Evolutionary conservation across 2,329 filamentous ascomycete genomes (phyloP), one percentile per base, ranked within the genome.

Genomic region (Botryotinia calthae): DNA sequence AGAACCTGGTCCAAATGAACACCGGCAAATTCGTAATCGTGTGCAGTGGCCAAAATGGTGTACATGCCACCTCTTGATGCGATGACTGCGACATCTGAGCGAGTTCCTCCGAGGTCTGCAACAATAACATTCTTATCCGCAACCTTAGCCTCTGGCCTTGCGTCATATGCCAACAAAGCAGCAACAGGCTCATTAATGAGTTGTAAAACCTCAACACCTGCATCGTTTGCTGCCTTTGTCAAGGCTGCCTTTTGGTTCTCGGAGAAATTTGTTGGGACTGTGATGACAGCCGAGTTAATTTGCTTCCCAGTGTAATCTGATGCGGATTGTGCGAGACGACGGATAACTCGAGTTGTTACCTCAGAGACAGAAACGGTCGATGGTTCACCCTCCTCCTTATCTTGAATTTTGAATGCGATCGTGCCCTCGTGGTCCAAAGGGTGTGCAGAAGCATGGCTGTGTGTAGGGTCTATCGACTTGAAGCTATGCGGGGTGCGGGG

Each of bases 61-160:
- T 98, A 98, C 86, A 98, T 95, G 81, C 96, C 96, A 75, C 94
- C 94, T 82, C 95, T 90, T 80, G 93, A 97, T 76, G 95, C 93
- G 76, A 99, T 86, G 67, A 99, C 92, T 61, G 95, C 90, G 72
- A 97, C 92, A 82, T 99, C 96, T 40, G 94, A 97, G 78, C 95
- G 91, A 70, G 93, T 98, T 77, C 94, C 95, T 79, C 96, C 96
- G 64, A 99, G 87, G 80, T 99, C 96, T 73, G 93, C 94, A 34
- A 99, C 94, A 8, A 98, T 91, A 72, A 97, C 85, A 75, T 93
- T 90, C 88, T 98, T 98, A 86, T 99, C 96, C 77, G 90, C 85
- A 67, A 92, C 82, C 77, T 89, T 86, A 51, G 90, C 88, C 78
- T 95, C 93, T 34, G 92, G 89, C 76, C 92, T 90, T 75, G 95